Percentiles rank a stretch among this genome's conserved stretches.
Conservation (phyloP, 164 flowering plant genomes). For the Vitis rotundifolia region DNA sequence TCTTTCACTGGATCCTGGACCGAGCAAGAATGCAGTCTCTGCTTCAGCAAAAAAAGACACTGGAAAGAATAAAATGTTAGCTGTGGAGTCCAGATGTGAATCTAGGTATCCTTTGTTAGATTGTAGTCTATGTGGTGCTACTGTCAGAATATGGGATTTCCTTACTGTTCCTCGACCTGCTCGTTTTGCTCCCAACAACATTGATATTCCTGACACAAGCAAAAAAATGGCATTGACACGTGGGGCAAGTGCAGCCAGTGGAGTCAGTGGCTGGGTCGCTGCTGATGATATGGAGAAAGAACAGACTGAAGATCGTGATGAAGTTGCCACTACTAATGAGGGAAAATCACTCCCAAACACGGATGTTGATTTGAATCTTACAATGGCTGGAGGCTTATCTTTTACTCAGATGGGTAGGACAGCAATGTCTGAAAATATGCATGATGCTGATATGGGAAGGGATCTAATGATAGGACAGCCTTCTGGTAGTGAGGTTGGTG, state of each 20-base stretch:
- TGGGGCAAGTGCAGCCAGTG: conserved; percentile 97
- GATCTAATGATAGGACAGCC: conserved; percentile 87
- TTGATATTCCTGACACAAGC: conserved; percentile 70
- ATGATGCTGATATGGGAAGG: conserved; percentile 52
- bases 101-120: conserved; percentile 85
- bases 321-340: conserved; percentile 70
- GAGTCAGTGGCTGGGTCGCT: conserved; percentile 87
- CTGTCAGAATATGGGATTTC: conserved; percentile 87
- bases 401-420: conserved; percentile 38
- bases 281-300: conserved; percentile 76
- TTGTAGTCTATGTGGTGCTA: conserved; percentile 97
- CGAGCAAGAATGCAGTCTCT: conserved; percentile 60
- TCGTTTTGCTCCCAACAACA: conserved; percentile 55
- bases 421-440: conserved; percentile 35
- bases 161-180: conserved; percentile 75
- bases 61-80: conserved; percentile 52
- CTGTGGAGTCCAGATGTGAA: conserved; percentile 59
- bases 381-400: conserved; percentile 64
- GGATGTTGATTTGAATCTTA: conserved; percentile 74
- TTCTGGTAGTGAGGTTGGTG: conserved; percentile 95
- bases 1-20: conserved; percentile 51
- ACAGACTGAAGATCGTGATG: conserved; percentile 77
- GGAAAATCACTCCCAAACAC: conserved; percentile 40
- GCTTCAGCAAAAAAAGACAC: conserved; percentile 55
- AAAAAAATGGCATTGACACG: conserved; percentile 83